Base-by-base conservation (phyloP, 768 basidiomycete genomes). In the Chalciporus piperatus region DNA sequence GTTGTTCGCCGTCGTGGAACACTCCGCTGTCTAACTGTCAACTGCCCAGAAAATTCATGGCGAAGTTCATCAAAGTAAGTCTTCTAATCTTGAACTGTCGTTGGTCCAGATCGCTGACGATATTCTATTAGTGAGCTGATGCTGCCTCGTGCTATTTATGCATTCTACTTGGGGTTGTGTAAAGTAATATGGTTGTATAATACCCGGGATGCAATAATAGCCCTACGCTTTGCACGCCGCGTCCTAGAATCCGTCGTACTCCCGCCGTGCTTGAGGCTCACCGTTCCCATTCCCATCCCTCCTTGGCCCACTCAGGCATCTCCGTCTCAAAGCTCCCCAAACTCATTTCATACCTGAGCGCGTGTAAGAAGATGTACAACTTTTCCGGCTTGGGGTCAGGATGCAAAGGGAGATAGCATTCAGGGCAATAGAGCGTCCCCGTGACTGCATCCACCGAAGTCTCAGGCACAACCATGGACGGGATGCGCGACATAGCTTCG, bases 291-390 rank as follows among this genome's bases (percentile, higher is more conserved):
- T 74, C 71, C 81, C 81, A 92, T 16, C 81, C 84, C 60, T 86
- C 78, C 28, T 70, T 74, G 22, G 93, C 88, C 97, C 97, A 99
- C 46, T 84, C 79, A 0, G 97, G 97, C 81, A 92, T 83, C 54
- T 83, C 85, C 40, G 90, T 91, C 70, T 89, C 83, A 59, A 89
- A 96, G 23, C 78, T 71, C n/a, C 92, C 92, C 40, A 93, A 73
- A 55, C 82, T 84, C 12, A 87, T 87, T 44, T 85, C 89, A 69
- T 94, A 98, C 59, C 80, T 80, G 63, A 89, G 69, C 23, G 97
- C 95, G 62, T 99, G 97, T 63, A 99, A 71, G 71, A 95, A 99
- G 58, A 99, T 98, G 70, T 92, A 98, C 50, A 98, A 74, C 54
- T 84, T 84, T 66, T 94, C 92, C 2, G 95, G 94, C 62, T 82